These are phyloP conservation scores for Paradendryphiella salina DNA, from an alignment of 2,329 filamentous ascomycete genomes.

Conservation along the genomic window DNA sequence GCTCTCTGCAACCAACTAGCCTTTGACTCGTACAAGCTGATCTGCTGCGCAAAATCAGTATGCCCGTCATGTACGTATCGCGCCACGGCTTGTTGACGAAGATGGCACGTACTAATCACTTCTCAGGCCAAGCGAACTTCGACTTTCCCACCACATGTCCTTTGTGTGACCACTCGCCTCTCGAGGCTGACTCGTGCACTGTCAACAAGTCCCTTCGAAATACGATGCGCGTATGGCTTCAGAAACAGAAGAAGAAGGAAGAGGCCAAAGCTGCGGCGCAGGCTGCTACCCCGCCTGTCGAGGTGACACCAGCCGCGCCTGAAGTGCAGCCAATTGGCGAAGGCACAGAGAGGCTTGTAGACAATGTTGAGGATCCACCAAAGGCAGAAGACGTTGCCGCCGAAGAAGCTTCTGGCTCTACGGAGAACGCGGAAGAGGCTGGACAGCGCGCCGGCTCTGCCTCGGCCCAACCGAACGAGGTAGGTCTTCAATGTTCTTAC, in stretches of 20 bases:
- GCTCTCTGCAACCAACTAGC: conserved; percentile 90
- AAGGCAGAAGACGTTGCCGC: conserved; percentile 15
- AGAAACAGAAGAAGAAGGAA: conserved; percentile 75
- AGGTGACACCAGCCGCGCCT: conserved; percentile 22
- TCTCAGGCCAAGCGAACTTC: conserved; percentile 36
- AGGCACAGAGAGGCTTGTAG: conserved; percentile 32
- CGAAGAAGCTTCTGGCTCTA: conserved; percentile 15
- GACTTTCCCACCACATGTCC: conserved; percentile 82
- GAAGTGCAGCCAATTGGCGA: conserved; percentile 29
- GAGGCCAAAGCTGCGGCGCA: conserved; percentile 40
- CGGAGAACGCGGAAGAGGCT: conserved; percentile 17
- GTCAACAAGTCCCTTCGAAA: conserved; percentile 89
- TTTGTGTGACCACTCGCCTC: conserved; percentile 87
- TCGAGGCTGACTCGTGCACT: conserved; percentile 83
- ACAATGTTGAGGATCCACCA: conserved; percentile 34
- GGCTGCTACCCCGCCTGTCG: conserved; percentile 33
- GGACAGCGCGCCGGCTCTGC: conserved; percentile 24
- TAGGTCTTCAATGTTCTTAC: conserved; percentile 23
- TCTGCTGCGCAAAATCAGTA: conserved; percentile 94
- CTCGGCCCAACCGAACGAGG: conserved; percentile 28
- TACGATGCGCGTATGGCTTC: conserved; percentile 87
- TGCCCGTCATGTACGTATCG: conserved; percentile 78
- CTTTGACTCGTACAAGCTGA: conserved; percentile 85
- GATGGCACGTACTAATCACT: conserved; percentile 7
- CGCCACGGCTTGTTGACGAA: neutral